Base-by-base conservation (phyloP, 805 yeast genomes). In the Candida railenensis region DNA sequence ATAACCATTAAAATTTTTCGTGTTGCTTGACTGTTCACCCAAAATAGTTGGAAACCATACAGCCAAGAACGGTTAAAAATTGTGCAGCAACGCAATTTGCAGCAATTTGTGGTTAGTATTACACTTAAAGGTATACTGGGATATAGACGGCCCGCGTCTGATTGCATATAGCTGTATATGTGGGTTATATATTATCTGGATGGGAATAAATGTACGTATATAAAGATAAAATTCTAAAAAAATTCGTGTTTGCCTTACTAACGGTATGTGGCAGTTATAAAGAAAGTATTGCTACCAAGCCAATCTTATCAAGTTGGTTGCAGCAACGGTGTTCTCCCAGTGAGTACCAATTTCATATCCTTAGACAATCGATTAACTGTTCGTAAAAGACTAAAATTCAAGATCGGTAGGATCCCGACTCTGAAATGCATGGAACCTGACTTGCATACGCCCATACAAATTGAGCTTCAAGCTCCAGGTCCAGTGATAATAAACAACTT, bases 41-140 rank as follows among this genome's bases (percentile, higher is more conserved):
- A 39, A 28, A 22, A 25, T 39, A 39, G 42, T 39, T 22, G 42
- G 42, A 22, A 3, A 22, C 42, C 42, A 39, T 34, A 25, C 22
- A 20, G 12, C 15, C 25, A 20, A 30, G 30, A 38, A 39, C 42
- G 20, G 22, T 20, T 34, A 8, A 16, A 34, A 16, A 4, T 9
- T 14, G 9, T 25, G 30, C 30, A 25, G 30, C 30, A 25, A 7
- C 5, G 9, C 9, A 25, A 25, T 25, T 25, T 25, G 30, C 30
- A 25, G 30, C 30, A 25, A 25, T 25, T 25, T 11, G 30, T 7
- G 11, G 5, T 11, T 25, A 11, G 30, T 25, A 25, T n/a, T n/a
- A n/a, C n/a, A 25, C 5, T 25, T 25, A 25, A 25, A 11, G 30
- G 30, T 25, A 11, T 25, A 25, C 11, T 7, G 30, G 30, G 5